These are phyloP conservation scores for Apiotrichum siamense DNA, from an alignment of 1,284 basidiomycete species.

Conservation along the genomic window DNA sequence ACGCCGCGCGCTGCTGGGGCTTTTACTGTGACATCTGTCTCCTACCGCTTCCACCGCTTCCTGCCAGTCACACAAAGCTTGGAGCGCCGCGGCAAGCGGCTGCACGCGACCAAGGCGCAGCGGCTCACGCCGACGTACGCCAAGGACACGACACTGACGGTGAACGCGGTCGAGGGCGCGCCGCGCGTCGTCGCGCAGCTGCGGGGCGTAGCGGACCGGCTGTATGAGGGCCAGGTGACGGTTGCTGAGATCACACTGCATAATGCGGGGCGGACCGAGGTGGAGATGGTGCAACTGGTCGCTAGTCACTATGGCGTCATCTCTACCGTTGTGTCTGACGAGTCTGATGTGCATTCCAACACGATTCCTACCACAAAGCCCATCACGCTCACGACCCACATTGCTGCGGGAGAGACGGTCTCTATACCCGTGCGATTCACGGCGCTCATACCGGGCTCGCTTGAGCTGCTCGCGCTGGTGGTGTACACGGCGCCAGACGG, in stretches of 20 bases:
- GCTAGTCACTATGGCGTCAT: slow-evolving; percentile 27
- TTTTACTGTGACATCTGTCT: slow-evolving; percentile 27
- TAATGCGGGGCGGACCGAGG: slow-evolving; percentile 34
- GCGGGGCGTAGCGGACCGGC: slow-evolving; percentile 19
- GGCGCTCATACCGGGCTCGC: slow-evolving; percentile 10
- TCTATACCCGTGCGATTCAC: slow-evolving; percentile 23
- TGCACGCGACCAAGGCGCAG: slow-evolving; percentile 47
- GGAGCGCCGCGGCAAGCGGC: slow-evolving; percentile 41
- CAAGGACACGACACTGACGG: slow-evolving; percentile 41
- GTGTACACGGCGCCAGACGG: slow-evolving; percentile 20
- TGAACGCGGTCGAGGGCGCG: slow-evolving; percentile 36
- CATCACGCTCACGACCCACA: slow-evolving; percentile 22
- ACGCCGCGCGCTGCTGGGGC: slow-evolving; percentile 20
- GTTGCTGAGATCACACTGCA: slow-evolving; percentile 24
- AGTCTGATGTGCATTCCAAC: slow-evolving; percentile 16
- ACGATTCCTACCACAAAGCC: slow-evolving; percentile 18
- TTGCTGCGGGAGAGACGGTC: slow-evolving; percentile 24
- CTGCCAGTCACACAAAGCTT: slow-evolving; percentile 47
- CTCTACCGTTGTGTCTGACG: slow-evolving; percentile 1
- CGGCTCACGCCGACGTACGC: slow-evolving; percentile 46
- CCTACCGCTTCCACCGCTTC: slow-evolving; percentile 48
- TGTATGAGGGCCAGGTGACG: slow-evolving; percentile 41
- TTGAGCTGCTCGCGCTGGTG: slow-evolving; percentile 27
- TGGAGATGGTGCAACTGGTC: slow-evolving; percentile 35
- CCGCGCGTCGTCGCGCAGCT: slow-evolving; percentile 38